Conservation (phyloP, 495 filamentous ascomycete species). For the Hypomontagnella submonticulosa region DNA sequence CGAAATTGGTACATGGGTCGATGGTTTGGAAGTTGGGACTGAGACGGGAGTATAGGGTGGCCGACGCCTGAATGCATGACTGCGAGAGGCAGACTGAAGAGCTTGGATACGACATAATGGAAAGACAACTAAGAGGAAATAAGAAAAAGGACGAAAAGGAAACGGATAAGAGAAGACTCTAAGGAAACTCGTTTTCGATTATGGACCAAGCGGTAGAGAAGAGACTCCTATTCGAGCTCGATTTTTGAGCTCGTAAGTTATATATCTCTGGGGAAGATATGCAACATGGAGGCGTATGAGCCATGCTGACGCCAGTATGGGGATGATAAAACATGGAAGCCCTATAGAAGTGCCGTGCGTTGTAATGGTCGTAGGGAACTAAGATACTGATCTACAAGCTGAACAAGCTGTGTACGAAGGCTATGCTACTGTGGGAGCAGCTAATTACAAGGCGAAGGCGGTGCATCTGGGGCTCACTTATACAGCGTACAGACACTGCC, state of each 20-base stretch:
- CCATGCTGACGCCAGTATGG: constrained; percentile 1
- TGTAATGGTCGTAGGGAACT: not conserved
- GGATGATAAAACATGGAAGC: not conserved
- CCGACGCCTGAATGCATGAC: constrained; percentile 69
- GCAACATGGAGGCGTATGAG: not conserved
- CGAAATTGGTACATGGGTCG: constrained; percentile 75
- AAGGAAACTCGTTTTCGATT: constrained; percentile 1
- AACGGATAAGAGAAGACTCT: constrained; percentile 5
- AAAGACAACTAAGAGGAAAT: constrained; percentile 1
- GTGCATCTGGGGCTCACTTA: not conserved
- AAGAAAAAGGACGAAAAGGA: constrained; percentile 7
- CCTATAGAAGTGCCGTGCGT: not conserved
- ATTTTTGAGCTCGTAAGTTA: constrained; percentile 2
- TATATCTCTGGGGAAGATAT: constrained; percentile 6
- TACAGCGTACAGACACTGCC: not conserved
- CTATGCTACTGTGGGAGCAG: not conserved
- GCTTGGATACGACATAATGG: constrained; percentile 15
- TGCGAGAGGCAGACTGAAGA: constrained; percentile 27
- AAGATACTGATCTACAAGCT: constrained; percentile 22
- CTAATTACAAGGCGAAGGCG: not conserved
- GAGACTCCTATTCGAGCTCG: not conserved
- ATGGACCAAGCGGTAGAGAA: constrained; percentile 21
- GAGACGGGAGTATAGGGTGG: constrained; percentile 69
- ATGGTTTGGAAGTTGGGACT: constrained; percentile 67
- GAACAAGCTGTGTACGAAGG: not conserved